Evolutionary conservation across 495 filamentous ascomycete genomes (phyloP), one percentile per base, ranked within the genome.

Genomic region (Neurospora hispaniola): DNA sequence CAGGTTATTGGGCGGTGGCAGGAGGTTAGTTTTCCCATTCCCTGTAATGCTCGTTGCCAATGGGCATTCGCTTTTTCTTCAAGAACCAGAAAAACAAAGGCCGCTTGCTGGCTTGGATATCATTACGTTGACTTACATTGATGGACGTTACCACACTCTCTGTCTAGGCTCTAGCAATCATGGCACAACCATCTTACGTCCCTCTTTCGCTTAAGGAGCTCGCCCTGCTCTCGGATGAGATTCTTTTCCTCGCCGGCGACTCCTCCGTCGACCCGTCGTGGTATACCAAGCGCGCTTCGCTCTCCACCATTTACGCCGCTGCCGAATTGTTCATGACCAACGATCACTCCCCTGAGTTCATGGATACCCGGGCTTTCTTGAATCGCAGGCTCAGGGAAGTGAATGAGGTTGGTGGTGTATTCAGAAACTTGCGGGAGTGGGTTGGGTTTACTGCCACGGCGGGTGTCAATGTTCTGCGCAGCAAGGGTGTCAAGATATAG

Each of bases 301-400:
- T 98, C 6, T 88, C 91, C 4, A 85, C 89, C 12, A 89, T 97
- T 75, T 99, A 98, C 79, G 92, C 93, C 35, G 91, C 90, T 46
- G 88, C 91, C 39, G 96, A 99, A 81, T 83, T 97, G 4, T 94
- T 94, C 81, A 97, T 98, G 94, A 98, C 94, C 18, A 91, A 91
- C 62, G 96, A 98, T 79, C 82, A 79, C 71, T 91, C 88, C 0
- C 79, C 84, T 0, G 88, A 87, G 16, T 93, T 90, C 75, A 76
- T 73, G 3, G 92, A 93, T 70, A 98, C 96, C 31, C 90, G 90
- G 75, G 82, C 86, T 38, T 99, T 98, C 79, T 81, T 98, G 73
- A 86, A 90, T 66, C 84, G 94, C 46, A 84, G 96, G 68, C 84
- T 98, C 69, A 86, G 89, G 76, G 94, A 96, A 83, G 85, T 85